A percentile compares a stretch with the other conserved stretches of the same genome.
phyloP scores from a whole-genome alignment of 495 filamentous ascomycete genomes.

The Neurospora discreta region DNA sequence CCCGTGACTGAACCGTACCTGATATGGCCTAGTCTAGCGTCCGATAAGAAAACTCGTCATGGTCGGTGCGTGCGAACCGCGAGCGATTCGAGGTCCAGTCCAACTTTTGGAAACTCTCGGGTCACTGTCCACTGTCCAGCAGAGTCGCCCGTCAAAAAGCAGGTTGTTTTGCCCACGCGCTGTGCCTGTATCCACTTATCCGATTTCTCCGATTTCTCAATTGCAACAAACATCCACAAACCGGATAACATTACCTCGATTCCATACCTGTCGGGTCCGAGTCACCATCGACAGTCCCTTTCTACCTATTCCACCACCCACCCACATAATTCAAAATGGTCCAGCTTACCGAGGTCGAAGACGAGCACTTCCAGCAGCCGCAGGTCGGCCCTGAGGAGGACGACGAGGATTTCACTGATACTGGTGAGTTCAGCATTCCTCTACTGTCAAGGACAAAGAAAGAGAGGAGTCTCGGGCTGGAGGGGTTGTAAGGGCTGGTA shows the following conservation, averaged over 20 bases:
- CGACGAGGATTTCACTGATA: constrained; percentile 80
- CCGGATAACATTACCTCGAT: not conserved
- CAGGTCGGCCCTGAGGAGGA: constrained; percentile 63
- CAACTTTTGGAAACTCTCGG: not conserved
- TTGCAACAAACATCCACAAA: not conserved
- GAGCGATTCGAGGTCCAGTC: not conserved
- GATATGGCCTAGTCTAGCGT: not conserved
- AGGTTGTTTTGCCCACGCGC: not conserved
- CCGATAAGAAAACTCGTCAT: constrained; percentile 11
- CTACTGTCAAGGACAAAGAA: not conserved
- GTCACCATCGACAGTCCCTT: not conserved
- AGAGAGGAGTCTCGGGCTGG: not conserved
- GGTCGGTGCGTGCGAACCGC: not conserved
- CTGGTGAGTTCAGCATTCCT: constrained; percentile 45
- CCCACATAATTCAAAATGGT: constrained; percentile 60
- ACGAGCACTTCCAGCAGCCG: constrained; percentile 81
- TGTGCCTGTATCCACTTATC: not conserved
- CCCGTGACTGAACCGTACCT: not conserved
- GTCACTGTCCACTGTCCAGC: not conserved
- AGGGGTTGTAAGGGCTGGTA: not conserved
- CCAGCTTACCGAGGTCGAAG: constrained; percentile 88
- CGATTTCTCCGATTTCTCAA: not conserved
- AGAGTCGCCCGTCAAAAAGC: not conserved
- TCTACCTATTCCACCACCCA: not conserved
- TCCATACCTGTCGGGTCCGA: not conserved